Evolutionary conservation across 106 monocot species (phyloP).

Genomic region (Allium fistulosum): DNA sequence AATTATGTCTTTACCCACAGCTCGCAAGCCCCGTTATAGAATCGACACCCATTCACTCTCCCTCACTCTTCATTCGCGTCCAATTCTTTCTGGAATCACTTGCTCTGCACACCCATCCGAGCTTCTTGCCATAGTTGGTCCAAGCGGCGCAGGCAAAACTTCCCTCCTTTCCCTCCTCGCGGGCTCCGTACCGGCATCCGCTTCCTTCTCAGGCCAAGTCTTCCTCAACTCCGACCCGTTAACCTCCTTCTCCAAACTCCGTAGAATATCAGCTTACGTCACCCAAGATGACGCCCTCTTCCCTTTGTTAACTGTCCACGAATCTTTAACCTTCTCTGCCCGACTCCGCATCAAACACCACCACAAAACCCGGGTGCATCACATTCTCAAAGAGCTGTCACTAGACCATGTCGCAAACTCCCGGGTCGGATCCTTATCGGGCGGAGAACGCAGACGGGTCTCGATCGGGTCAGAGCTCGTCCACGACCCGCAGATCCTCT

Average conservation of each 20-base stretch:
- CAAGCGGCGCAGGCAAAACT: conserved; percentile 92
- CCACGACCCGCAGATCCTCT: conserved; percentile 72
- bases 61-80: conserved; percentile 33
- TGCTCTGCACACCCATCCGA: conserved; percentile 72
- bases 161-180: conserved; percentile 73
- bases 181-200: conserved; percentile 27
- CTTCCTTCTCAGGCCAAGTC: conserved; percentile 25
- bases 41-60: conserved; percentile 38
- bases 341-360: conserved; percentile 24
- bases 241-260: conserved; percentile 37
- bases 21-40: conserved; percentile 26
- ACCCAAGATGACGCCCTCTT: conserved; percentile 85
- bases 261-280: conserved; percentile 73
- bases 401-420: conserved; percentile 46
- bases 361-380: conserved; percentile 17
- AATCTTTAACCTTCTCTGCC: conserved; percentile 79
- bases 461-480: conserved; percentile 88
- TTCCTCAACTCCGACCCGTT: conserved; percentile 42
- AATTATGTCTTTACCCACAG: not conserved
- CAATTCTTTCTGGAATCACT: conserved; percentile 37
- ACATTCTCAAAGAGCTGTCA: conserved; percentile 54
- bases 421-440: conserved; percentile 46
- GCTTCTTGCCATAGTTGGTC: conserved; percentile 76
- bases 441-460: conserved; percentile 82
- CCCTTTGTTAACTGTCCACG: conserved; percentile 74